Base-by-base conservation (phyloP, 345 rosid genomes). In the Citrus australasica region DNA sequence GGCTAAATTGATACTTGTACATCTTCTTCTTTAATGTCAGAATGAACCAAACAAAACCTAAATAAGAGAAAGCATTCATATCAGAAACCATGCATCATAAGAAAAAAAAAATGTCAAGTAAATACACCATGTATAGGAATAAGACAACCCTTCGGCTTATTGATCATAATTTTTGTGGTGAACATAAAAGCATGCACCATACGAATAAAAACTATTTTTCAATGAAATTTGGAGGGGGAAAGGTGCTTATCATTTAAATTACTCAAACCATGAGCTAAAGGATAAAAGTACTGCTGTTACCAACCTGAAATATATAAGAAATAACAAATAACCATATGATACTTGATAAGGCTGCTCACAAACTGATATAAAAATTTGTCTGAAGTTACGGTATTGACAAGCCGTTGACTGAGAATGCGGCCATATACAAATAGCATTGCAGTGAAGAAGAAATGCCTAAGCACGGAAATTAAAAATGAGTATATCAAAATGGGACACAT, bases 1-100 rank as follows among this genome's bases (percentile, higher is more conserved):
- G 99, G 83, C 98, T 91, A 91, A 96, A 96, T 86, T 96, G 99
- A 92, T 96, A 96, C 93, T 96, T 94, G 90, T 96, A 96, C 97
- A 94, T 90, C 92, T 90, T 91, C 97, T 92, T 96, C 86, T 96
- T 96, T 64, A 96, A 80, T 24, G 99, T 86, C 73, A 96, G 92
- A 83, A 96, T 96, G 89, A 96, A 96, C 99, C 99, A 96, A 88
- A 96, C 90, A 82, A 96, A 96, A 80, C 99, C 99, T 96, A 87
- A 77, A 55, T n/a, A 48, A 42, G 38, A 67, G 10, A 42, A 9
- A 33, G 51, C 35, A 24, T 51, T 35, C 28, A 28, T n/a, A 68
- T 73, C 59, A 64, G 78, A 37, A 48, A 40, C 46, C 35, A 64
- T 38, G 13, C 63, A 25, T 51, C 35, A 55, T 22, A 32, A 9